Conservation (phyloP, 225 moss, liverwort and hornwort genomes). For the Neckera pumila region DNA sequence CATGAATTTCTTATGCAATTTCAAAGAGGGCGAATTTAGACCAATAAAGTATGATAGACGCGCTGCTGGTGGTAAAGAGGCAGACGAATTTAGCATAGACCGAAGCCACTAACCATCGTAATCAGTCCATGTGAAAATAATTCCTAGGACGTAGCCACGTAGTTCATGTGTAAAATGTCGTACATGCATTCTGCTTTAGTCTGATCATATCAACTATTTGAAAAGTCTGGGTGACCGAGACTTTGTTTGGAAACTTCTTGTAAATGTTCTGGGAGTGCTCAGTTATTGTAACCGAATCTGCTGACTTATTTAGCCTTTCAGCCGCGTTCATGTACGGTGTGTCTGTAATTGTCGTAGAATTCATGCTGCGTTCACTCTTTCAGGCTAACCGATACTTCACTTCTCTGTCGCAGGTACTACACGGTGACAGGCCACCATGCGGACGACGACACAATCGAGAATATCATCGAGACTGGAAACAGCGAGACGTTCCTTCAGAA, state of each 20-base stretch:
- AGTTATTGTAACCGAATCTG: neutral
- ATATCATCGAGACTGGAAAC: conserved; percentile 41
- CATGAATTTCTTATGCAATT: neutral
- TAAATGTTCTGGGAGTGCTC: neutral
- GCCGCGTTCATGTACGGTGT: neutral
- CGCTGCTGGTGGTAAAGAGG: neutral
- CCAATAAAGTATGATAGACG: neutral
- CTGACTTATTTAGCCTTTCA: neutral
- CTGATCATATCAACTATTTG: neutral
- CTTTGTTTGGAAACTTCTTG: neutral
- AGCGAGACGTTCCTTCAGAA: conserved; percentile 44
- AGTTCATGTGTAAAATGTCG: neutral
- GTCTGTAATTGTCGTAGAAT: neutral
- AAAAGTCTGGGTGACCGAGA: neutral
- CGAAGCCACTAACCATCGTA: neutral
- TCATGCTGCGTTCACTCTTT: neutral
- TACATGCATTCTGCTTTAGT: neutral
- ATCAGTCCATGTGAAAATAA: neutral
- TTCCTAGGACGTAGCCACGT: neutral
- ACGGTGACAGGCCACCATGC: conserved; percentile 42
- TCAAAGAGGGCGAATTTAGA: neutral
- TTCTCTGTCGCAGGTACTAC: conserved; percentile 16
- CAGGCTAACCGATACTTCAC: neutral
- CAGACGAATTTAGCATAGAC: neutral
- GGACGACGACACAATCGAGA: conserved; percentile 41